Base-by-base conservation (phyloP, 1,284 basidiomycete species). In the Trametes polyzona region DNA sequence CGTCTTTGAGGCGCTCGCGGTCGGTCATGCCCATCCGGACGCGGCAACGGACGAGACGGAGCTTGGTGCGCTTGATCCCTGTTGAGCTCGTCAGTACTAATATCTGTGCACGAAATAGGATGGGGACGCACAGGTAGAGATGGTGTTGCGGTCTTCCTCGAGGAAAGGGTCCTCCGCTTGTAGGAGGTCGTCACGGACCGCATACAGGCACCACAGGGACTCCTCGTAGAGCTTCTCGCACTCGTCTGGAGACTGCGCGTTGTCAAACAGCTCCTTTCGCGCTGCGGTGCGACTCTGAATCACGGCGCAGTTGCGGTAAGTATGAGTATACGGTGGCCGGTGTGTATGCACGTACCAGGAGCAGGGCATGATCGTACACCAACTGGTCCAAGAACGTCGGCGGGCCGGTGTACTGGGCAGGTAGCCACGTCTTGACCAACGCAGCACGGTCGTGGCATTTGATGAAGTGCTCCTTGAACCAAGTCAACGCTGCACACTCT, bases 141-240 rank as follows among this genome's bases (percentile, higher is more conserved):
- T 92, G 3, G 89, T 92, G 24, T 80, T 79, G 32, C 87, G 81
- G 70, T 96, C 95, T 65, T 95, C 92, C 42, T 93, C 92, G 78
- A 87, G 82, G 70, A 92, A 92, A 1, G 88, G 86, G 62, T 91
- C 93, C 12, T 86, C 90, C 4, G 84, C 87, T 68, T 95, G 91
- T 65, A 98, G 79, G 3, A 92, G 81, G 59, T 96, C 92, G 70
- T 99, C 96, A 67, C 96, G 87, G 5, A 98, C 79, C 0, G 94
- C 91, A 63, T 93, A 92, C 24, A 99, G 78, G 70, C 96, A 91
- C 90, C 93, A 96, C 17, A 97, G 74, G 0, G 95, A 94, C 61
- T 94, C 94, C 70, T 98, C 96, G 74, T 99, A 99, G 33, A 96
- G 81, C 68, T 91, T 89, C 75, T 97, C 91, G 69, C 95, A 97